A percentile compares a stretch with the other conserved stretches of the same genome.
Conservation (phyloP, 2,329 filamentous ascomycete genomes). For the Monilinia fructigena region DNA sequence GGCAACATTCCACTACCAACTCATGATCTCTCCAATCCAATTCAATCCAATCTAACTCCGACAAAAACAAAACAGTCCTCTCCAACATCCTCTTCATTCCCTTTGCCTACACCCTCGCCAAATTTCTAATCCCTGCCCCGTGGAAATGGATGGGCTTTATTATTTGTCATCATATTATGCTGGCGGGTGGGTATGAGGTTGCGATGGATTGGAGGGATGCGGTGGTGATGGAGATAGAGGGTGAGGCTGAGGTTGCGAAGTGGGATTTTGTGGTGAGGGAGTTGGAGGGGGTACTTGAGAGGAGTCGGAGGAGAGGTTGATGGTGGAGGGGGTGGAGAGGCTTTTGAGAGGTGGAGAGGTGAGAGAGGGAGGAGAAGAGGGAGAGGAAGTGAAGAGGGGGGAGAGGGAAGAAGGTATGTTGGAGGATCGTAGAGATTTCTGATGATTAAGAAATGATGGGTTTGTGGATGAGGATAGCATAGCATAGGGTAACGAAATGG, state of each 20-base stretch:
- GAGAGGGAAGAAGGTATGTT: too few species aligned
- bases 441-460: too few species aligned
- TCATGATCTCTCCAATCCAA: too few species aligned
- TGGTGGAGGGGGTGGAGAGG: not conserved
- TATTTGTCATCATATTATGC: constrained; percentile 2
- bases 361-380: too few species aligned
- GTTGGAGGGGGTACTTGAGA: not conserved
- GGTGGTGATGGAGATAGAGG: not conserved
- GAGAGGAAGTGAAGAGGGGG: too few species aligned
- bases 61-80: constrained; percentile 20
- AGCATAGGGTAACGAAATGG: too few species aligned
- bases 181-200: not conserved
- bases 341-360: too few species aligned
- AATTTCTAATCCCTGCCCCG: not conserved
- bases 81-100: constrained; percentile 27
- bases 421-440: too few species aligned
- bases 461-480: too few species aligned
- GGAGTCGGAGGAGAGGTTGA: not conserved
- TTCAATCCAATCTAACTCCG: not conserved
- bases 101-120: constrained; percentile 21
- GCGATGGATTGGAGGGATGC: not conserved
- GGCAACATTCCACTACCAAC: too few species aligned
- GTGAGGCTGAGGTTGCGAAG: not conserved
- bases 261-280: not conserved
- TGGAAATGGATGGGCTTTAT: constrained; percentile 1